phyloP scores from a whole-genome alignment of 192 early-diverging fungal species.

The Backusella tarrabulga region DNA sequence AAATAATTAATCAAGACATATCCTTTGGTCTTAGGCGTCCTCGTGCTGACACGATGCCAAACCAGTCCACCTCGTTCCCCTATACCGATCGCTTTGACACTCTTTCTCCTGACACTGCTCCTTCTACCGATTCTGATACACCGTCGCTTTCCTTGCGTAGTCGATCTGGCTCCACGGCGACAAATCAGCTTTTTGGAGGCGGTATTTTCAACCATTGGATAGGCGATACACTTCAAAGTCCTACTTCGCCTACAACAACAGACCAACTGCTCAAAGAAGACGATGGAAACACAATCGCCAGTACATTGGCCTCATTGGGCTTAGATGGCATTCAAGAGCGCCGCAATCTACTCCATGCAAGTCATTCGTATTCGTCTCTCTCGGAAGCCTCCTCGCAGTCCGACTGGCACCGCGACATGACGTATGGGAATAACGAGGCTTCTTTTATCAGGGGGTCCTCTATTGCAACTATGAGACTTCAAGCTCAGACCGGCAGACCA shows the following conservation, averaged over 20 bases:
- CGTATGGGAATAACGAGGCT: background rate
- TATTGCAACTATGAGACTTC: conserved; percentile 7
- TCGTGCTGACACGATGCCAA: conserved; percentile 31
- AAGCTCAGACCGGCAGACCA: conserved; percentile 13
- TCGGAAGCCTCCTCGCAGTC: background rate
- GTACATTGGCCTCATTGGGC: conserved; percentile 32
- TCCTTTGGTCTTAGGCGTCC: conserved; percentile 11
- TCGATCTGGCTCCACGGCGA: conserved; percentile 5
- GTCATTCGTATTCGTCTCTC: conserved; percentile 5
- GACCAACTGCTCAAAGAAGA: conserved; percentile 29
- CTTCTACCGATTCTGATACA: background rate
- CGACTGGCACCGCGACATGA: conserved; percentile 3
- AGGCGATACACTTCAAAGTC: background rate
- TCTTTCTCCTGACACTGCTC: conserved; percentile 1
- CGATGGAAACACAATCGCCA: conserved; percentile 25
- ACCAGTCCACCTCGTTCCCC: conserved; percentile 20
- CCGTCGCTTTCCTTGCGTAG: conserved; percentile 10
- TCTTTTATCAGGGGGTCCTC: conserved; percentile 13
- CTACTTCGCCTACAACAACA: conserved; percentile 28
- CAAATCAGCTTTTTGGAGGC: background rate
- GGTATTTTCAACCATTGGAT: conserved; percentile 18
- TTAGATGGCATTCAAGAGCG: conserved; percentile 21
- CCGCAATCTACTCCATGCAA: background rate
- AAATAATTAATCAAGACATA: background rate
- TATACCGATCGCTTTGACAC: conserved; percentile 10